These are phyloP conservation scores for Euptelea pleiosperma DNA, from an alignment of 164 flowering plant species.

Conservation along the genomic window DNA sequence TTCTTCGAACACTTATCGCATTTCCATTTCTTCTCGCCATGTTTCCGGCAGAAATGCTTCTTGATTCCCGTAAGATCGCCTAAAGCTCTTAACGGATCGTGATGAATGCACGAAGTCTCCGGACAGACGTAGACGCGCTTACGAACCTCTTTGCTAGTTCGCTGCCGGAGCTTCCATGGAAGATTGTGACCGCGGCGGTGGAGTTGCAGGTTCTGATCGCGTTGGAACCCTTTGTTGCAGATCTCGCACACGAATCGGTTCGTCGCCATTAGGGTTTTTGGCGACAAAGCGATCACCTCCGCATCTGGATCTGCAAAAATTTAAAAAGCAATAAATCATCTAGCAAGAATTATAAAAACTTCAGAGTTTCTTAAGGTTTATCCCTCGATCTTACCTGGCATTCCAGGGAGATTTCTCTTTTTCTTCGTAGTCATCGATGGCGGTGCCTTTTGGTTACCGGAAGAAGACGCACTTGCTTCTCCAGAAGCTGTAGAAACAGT, in stretches of 20 bases:
- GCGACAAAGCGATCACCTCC: constrained; percentile 67
- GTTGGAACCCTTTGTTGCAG: constrained; percentile 73
- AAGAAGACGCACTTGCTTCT: constrained; percentile 37
- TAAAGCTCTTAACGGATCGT: constrained; percentile 69
- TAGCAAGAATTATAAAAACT: neutral
- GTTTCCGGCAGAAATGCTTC: constrained; percentile 77
- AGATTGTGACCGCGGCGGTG: constrained; percentile 73
- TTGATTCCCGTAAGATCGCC: constrained; percentile 88
- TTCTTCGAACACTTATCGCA: constrained; percentile 81
- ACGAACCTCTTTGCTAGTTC: constrained; percentile 47
- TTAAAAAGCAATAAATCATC: neutral
- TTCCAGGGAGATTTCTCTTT: constrained; percentile 79
- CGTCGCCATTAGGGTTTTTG: constrained; percentile 64
- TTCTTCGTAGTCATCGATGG: constrained; percentile 34
- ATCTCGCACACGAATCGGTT: constrained; percentile 76
- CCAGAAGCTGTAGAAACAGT: constrained; percentile 42
- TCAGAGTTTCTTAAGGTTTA: neutral
- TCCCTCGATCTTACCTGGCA: constrained; percentile 49
- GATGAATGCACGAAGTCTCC: constrained; percentile 71
- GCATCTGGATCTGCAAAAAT: constrained; percentile 70
- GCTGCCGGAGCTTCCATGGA: constrained; percentile 73
- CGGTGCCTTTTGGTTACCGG: constrained; percentile 25
- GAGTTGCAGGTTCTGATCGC: constrained; percentile 75
- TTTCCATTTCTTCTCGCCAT: constrained; percentile 88
- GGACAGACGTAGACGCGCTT: constrained; percentile 82